Conservation (phyloP, 2,329 filamentous ascomycete species). For the Aspergillus felis region DNA sequence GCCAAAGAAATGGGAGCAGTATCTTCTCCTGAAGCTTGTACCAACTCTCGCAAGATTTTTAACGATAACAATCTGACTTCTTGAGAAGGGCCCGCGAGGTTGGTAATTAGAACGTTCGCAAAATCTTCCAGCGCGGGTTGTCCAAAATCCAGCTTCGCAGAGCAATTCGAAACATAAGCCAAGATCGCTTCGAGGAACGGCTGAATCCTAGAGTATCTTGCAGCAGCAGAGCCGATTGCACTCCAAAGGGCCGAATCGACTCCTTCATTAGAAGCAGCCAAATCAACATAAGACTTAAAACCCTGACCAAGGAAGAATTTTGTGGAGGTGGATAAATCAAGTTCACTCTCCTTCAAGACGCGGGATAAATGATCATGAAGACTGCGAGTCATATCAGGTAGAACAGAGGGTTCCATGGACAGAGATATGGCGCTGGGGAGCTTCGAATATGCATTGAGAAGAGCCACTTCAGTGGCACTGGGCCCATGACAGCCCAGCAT, state of each 20-base stretch:
- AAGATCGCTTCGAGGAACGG: slow-evolving; percentile 64
- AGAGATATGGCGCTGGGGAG: slow-evolving; percentile 60
- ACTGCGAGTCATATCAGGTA: slow-evolving; percentile 62
- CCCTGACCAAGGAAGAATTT: slow-evolving; percentile 71
- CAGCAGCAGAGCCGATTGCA: slow-evolving; percentile 61
- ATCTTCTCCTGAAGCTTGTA: slow-evolving; percentile 45
- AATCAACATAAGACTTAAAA: slow-evolving; percentile 67
- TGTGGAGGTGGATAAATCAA: slow-evolving; percentile 59
- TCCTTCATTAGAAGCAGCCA: slow-evolving; percentile 57
- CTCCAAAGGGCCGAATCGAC: slow-evolving; percentile 61
- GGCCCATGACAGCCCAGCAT: slow-evolving; percentile 54
- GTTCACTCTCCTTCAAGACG: slow-evolving; percentile 59
- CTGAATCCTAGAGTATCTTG: slow-evolving; percentile 60
- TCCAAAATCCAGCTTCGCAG: slow-evolving; percentile 32
- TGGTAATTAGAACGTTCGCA: slow-evolving; percentile 62
- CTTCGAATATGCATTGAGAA: slow-evolving; percentile 64
- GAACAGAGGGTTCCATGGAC: slow-evolving; percentile 57
- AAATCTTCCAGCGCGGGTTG: slow-evolving; percentile 60
- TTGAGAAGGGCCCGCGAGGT: slow-evolving; percentile 72
- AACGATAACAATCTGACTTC: slow-evolving; percentile 69
- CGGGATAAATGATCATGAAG: slow-evolving; percentile 64
- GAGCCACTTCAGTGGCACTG: slow-evolving; percentile 58
- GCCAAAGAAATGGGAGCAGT: slow-evolving; percentile 53
- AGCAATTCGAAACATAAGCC: slow-evolving; percentile 41
- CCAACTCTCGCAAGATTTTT: slow-evolving; percentile 61